These are phyloP conservation scores for Hawksworthiomyces lignivorus DNA, from an alignment of 2,329 filamentous ascomycete genomes.

Conservation along the genomic window DNA sequence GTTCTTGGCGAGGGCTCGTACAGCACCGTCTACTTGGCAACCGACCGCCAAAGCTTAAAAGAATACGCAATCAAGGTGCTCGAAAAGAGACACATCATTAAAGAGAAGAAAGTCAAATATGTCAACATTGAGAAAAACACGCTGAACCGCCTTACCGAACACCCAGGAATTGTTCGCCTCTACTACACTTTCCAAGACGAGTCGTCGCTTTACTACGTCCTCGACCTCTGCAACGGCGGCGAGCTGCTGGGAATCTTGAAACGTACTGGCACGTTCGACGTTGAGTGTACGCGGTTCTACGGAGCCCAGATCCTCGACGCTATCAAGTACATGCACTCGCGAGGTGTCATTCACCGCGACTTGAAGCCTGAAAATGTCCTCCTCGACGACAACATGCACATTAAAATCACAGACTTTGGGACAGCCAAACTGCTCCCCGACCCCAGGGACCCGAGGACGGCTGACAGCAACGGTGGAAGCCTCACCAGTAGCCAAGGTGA, in stretches of 20 bases:
- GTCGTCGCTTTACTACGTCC: conserved; percentile 88
- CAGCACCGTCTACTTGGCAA: conserved; percentile 89
- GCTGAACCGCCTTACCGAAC: conserved; percentile 88
- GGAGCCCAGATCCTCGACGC: conserved; percentile 92
- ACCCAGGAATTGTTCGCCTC: conserved; percentile 89
- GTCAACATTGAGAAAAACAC: conserved; percentile 99
- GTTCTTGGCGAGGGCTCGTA: conserved; percentile 94
- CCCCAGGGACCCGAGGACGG: conserved; percentile 39
- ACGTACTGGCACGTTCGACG: conserved; percentile 87
- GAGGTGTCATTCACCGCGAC: conserved; percentile 93
- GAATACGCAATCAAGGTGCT: conserved; percentile 98
- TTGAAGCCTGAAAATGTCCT: conserved; percentile 96
- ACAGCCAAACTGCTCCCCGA: conserved; percentile 86
- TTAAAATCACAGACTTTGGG: conserved; percentile 98
- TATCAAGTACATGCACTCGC: conserved; percentile 95
- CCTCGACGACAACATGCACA: conserved; percentile 89
- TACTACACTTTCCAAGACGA: conserved; percentile 99
- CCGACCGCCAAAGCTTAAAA: conserved; percentile 85
- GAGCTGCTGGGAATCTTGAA: conserved; percentile 90
- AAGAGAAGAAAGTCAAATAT: conserved; percentile 99
- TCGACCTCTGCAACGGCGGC: conserved; percentile 86
- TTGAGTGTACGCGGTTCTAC: conserved; percentile 91
- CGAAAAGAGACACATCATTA: conserved; percentile 98
- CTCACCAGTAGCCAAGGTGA: conserved; percentile 38
- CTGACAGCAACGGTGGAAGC: conserved; percentile 22